Percentiles rank a stretch among this genome's conserved stretches.
phyloP scores from a whole-genome alignment of 306 rosid genomes.

The Lotus japonicus region DNA sequence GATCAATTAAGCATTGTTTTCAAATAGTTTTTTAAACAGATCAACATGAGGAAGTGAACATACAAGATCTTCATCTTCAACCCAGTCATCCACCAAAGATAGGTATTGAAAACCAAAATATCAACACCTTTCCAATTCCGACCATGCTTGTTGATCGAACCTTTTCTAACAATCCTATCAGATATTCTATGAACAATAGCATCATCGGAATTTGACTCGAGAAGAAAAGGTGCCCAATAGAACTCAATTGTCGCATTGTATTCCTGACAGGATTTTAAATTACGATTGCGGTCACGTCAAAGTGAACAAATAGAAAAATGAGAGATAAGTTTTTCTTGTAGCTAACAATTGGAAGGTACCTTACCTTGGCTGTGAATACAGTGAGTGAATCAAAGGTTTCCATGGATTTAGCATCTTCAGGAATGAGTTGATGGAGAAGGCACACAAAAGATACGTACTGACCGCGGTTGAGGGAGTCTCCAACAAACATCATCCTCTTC shows the following conservation, averaged over 20 bases:
- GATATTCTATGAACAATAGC: slow-evolving; percentile 71
- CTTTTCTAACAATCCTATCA: slow-evolving; percentile 80
- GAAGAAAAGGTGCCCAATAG: slow-evolving; percentile 97
- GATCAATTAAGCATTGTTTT: neutral
- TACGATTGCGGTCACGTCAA: neutral
- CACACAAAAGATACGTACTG: slow-evolving; percentile 83
- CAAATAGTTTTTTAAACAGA: neutral
- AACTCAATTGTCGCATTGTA: slow-evolving; percentile 95
- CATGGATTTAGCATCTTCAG: slow-evolving; percentile 77
- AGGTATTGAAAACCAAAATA: slow-evolving; percentile 77
- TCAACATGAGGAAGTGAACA: neutral
- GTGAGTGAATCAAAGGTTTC: slow-evolving; percentile 83
- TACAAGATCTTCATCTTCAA: slow-evolving; percentile 77
- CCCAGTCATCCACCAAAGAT: slow-evolving; percentile 98
- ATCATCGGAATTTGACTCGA: slow-evolving; percentile 79
- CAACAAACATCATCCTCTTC: slow-evolving; percentile 89
- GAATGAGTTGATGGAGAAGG: slow-evolving; percentile 76
- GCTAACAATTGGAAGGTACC: neutral
- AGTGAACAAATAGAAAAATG: neutral
- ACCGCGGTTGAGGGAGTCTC: slow-evolving; percentile 93
- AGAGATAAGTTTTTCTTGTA: neutral
- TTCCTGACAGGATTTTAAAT: slow-evolving; percentile 19
- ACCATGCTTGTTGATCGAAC: slow-evolving; percentile 86
- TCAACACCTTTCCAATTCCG: slow-evolving; percentile 81
- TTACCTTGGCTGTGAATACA: slow-evolving; percentile 81